phyloP scores from a whole-genome alignment of 2,329 filamentous ascomycete genomes.

The Diaporthe helianthi region DNA sequence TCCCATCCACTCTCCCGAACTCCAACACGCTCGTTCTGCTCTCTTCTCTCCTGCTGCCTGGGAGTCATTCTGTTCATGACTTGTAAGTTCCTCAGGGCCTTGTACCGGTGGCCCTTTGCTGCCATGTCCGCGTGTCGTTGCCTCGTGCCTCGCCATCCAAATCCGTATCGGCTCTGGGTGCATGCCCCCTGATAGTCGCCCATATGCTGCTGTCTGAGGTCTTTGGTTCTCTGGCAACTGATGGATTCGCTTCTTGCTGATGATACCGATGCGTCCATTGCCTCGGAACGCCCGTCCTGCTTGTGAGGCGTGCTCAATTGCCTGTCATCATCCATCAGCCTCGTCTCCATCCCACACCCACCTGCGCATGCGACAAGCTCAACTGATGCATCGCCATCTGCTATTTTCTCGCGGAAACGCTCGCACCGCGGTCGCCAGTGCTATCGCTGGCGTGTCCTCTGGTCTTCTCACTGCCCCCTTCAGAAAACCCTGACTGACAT shows the following conservation, averaged over 20 bases:
- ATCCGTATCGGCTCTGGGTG: constrained; percentile 45
- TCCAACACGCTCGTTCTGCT: constrained; percentile 27
- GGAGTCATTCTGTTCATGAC: constrained; percentile 54
- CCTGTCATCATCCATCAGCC: constrained; percentile 54
- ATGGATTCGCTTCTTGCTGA: constrained; percentile 47
- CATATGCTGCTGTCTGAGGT: constrained; percentile 39
- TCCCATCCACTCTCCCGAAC: constrained; percentile 21
- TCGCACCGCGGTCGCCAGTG: constrained; percentile 45
- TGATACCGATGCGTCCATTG: constrained; percentile 43
- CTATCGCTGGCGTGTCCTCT: constrained; percentile 39
- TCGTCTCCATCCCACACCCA: constrained; percentile 54
- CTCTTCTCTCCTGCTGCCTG: constrained; percentile 44
- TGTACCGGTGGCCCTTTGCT: constrained; percentile 38
- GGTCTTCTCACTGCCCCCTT: constrained; percentile 41
- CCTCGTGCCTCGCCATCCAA: constrained; percentile 45
- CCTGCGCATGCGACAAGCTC: constrained; percentile 52
- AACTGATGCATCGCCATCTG: constrained; percentile 41
- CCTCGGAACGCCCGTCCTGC: constrained; percentile 37
- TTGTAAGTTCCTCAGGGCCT: constrained; percentile 53
- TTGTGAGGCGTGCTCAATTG: constrained; percentile 50
- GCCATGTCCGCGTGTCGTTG: constrained; percentile 39
- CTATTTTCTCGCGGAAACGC: constrained; percentile 38
- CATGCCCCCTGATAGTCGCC: constrained; percentile 47
- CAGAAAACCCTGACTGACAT: constrained; percentile 53
- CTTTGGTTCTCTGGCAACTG: constrained; percentile 41